Evolutionary conservation across 352 stramenopile genomes (phyloP).

Genomic region (Phytophthora macrochlamydospora): DNA sequence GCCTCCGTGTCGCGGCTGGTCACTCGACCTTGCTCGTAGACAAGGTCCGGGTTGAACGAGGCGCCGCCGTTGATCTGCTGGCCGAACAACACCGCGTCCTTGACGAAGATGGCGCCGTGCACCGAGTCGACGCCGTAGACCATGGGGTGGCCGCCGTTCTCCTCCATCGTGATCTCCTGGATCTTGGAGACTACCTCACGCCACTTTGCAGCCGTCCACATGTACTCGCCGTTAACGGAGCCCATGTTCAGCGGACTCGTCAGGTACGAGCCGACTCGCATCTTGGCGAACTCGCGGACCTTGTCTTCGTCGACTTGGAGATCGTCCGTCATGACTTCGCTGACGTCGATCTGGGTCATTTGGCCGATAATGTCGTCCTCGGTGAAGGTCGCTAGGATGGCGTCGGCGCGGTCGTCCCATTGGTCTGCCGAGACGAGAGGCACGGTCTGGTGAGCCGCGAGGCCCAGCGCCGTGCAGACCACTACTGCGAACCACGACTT

Average conservation of each 20-base stretch:
- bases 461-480: neutral
- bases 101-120: slow-evolving; percentile 82
- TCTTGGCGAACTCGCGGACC: slow-evolving; percentile 57
- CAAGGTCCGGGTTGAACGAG: slow-evolving; percentile 76
- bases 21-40: slow-evolving; percentile 56
- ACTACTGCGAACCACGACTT: neutral
- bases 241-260: slow-evolving; percentile 44
- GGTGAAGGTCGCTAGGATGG: slow-evolving; percentile 5
- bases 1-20: slow-evolving; percentile 75
- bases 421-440: neutral
- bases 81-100: slow-evolving; percentile 67
- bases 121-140: slow-evolving; percentile 88
- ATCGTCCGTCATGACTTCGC: slow-evolving; percentile 52
- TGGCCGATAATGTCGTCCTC: slow-evolving; percentile 67
- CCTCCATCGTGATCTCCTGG: slow-evolving; percentile 63
- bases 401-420: neutral
- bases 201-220: slow-evolving; percentile 44
- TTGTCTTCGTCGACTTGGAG: slow-evolving; percentile 46
- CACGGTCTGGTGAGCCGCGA: neutral
- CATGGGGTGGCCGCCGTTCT: slow-evolving; percentile 50
- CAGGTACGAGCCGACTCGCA: slow-evolving; percentile 83
- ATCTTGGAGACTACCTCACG: slow-evolving; percentile 58
- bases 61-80: slow-evolving; percentile 85
- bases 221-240: neutral
- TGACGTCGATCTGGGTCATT: slow-evolving; percentile 87